These are phyloP conservation scores for Naegleria gruberi DNA, from an alignment of 208 protist species.

Conservation along the genomic window DNA sequence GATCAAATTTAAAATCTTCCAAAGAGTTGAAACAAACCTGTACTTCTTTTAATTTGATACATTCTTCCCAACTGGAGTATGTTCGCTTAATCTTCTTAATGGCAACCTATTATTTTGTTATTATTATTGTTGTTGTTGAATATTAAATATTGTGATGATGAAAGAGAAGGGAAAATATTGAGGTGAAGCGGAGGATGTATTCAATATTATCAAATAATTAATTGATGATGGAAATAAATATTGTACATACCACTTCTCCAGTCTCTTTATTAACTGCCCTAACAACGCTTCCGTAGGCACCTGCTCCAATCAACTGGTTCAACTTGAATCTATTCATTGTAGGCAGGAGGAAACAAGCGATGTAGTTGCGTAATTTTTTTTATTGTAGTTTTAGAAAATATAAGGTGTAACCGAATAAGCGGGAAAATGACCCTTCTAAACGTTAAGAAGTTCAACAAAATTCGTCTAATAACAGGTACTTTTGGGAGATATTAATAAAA, in stretches of 20 bases:
- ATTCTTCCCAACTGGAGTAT: slow-evolving; percentile 93
- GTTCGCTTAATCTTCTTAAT: slow-evolving; percentile 98
- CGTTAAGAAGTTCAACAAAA: too few species aligned
- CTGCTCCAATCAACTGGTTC: slow-evolving; percentile 83
- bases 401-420: too few species aligned
- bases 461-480: too few species aligned
- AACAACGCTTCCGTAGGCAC: slow-evolving; percentile 86
- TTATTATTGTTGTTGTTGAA: background rate
- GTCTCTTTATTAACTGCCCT: slow-evolving; percentile 78
- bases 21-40: slow-evolving; percentile 43
- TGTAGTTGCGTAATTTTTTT: too few species aligned
- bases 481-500: too few species aligned
- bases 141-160: too few species aligned
- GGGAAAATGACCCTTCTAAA: too few species aligned
- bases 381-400: too few species aligned
- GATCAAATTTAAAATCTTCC: background rate
- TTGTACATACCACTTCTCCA: slow-evolving; percentile 61
- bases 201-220: too few species aligned
- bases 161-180: too few species aligned
- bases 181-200: too few species aligned
- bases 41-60: slow-evolving; percentile 84
- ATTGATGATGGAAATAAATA: background rate
- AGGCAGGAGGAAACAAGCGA: too few species aligned
- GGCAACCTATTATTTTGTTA: slow-evolving; percentile 53
- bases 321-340: slow-evolving; percentile 85